Evolutionary conservation across 805 yeast species (phyloP), one percentile per base, ranked within the genome.

Genomic region (Sungouiozyma intestinalis): DNA sequence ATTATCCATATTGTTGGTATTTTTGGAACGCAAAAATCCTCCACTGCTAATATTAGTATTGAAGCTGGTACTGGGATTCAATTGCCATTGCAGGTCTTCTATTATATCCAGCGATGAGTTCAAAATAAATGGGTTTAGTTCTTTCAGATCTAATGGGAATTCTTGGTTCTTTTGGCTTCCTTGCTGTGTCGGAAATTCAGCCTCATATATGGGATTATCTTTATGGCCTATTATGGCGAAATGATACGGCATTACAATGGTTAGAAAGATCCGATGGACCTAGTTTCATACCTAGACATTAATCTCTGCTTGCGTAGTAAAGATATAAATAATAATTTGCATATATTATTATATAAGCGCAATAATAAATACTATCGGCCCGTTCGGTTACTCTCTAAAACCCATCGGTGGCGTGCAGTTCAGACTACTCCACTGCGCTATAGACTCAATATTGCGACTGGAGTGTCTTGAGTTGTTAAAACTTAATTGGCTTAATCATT

Each of bases 21-120:
- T 53, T 36, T 53, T 50, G 9, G 60, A 52, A 42, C 62, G 47
- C 33, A 58, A 47, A 44, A 60, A 57, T 2, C 62, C 58, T 11
- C 44, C 33, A 16, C 40, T 16, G 21, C 24, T 21, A 8, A 33
- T 16, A 19, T 35, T 21, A 35, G 18, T 19, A 33, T 32, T 35
- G 15, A 35, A 19, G 35, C 29, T 24, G 11, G 29, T 24, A 4
- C 16, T 33, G 5, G 44, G 44, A 17, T 15, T 29, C 31, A 33
- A 16, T n/a, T 76, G 73, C 90, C 95, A 87, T 57, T 87, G 97
- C 2, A 77, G 63, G 52, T 88, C 95, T 48, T 92, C 96, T 0
- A 92, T 78, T n/a, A 92, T 71, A 60, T 92, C 98, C 32, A 92
- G 63, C 2, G 97, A 77, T 1, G 96, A 76, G 56, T 92, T 94